Evolutionary conservation across 2,329 filamentous ascomycete species (phyloP).

Genomic region (Fusarium sp.): DNA sequence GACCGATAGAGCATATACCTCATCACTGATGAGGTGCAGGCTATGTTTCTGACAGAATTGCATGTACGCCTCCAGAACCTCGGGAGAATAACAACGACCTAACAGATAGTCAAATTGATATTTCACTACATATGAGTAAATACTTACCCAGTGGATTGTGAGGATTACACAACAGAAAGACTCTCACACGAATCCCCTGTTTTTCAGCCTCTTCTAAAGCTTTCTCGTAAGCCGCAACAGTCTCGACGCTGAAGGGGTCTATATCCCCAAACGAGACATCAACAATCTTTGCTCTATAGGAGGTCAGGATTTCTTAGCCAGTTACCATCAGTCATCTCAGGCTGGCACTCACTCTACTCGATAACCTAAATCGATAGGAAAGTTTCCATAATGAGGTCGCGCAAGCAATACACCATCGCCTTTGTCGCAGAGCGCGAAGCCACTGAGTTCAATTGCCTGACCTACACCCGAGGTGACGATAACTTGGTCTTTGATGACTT

Average conservation of each 20-base stretch:
- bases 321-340: rapidly evolving
- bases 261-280: background rate
- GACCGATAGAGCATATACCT: background rate
- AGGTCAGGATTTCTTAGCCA: rapidly evolving
- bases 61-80: background rate
- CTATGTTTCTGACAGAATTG: background rate
- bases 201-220: background rate
- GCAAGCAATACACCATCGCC: background rate
- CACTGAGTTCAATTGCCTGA: background rate
- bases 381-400: background rate
- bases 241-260: background rate
- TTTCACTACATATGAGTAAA: rapidly evolving
- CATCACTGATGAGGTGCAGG: background rate
- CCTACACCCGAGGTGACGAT: background rate
- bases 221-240: background rate
- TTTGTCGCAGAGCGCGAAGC: background rate
- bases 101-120: rapidly evolving
- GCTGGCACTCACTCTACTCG: background rate
- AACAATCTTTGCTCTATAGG: background rate
- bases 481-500: background rate
- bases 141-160: background rate
- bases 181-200: background rate
- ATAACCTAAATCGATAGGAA: background rate
- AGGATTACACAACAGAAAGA: background rate
- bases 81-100: background rate